Evolutionary conservation across 1,139 yeast species (phyloP), one percentile per base, ranked within the genome.

Genomic region (Kluyveromyces sp.): DNA sequence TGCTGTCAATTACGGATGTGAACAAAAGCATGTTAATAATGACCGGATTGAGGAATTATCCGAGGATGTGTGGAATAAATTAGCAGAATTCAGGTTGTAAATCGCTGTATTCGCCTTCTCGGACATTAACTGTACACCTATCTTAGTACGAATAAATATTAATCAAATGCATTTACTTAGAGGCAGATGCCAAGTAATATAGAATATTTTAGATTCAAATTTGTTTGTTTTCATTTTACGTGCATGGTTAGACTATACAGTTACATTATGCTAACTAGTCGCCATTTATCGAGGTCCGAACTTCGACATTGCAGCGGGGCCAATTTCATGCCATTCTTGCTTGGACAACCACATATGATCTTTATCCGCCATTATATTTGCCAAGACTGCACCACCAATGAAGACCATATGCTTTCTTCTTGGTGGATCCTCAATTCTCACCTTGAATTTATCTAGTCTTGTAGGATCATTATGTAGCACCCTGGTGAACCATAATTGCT

Each of bases 391-490:
- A 60, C 99, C 99, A 56, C 99, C 99, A 54, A 92, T 82, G 67
- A 92, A 92, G 36, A 92, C 99, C 96, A 92, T 92, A 66, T 94
- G 96, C 65, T 92, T 83, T 74, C 99, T 86, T 73, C 97, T 81
- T 56, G 99, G 99, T 39, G 98, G 98, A 64, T 92, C 98, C 66
- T 92, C 98, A 59, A 92, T 92, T 67, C 94, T 81, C 38, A 94
- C 96, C 68, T 92, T 92, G 68, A 92, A 92, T 65, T 89, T 89
- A 53, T 80, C 85, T 54, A 92, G 73, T 62, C 97, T 77, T 16
- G 88, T 63, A 33, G 96, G 82, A 67, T 92, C 95, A 40, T 89
- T 92, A 54, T 83, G 80, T 50, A 92, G 76, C 15, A 92, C 96
- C 57, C 80, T 78, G 3, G 94, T 80, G 52, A 86, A 79, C 98